phyloP scores from a whole-genome alignment of 2,329 filamentous ascomycete species.

The Epichloe coenophiala region DNA sequence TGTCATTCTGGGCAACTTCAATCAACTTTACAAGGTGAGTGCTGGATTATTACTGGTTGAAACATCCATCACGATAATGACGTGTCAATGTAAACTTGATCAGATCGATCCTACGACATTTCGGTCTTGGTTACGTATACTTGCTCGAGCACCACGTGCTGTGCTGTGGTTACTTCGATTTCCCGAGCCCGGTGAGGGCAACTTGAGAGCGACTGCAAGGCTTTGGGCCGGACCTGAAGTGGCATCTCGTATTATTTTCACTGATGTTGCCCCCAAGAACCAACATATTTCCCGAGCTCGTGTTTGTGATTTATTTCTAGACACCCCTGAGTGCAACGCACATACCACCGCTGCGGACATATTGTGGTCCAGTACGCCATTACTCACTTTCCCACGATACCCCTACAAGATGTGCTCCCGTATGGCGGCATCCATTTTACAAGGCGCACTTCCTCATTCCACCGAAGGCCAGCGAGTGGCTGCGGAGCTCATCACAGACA shows the following conservation, averaged over 20 bases:
- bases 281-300: slow-evolving; percentile 86
- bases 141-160: slow-evolving; percentile 72
- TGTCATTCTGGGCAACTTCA: slow-evolving; percentile 94
- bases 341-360: slow-evolving; percentile 96
- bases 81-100: background rate
- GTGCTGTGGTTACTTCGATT: slow-evolving; percentile 95
- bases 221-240: slow-evolving; percentile 78
- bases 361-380: slow-evolving; percentile 87
- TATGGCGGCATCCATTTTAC: slow-evolving; percentile 91
- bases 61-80: background rate
- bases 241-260: slow-evolving; percentile 80
- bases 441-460: slow-evolving; percentile 68
- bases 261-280: slow-evolving; percentile 90
- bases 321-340: slow-evolving; percentile 95
- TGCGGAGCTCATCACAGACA: slow-evolving; percentile 60
- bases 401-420: slow-evolving; percentile 98
- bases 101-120: slow-evolving; percentile 97
- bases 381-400: slow-evolving; percentile 82
- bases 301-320: slow-evolving; percentile 87
- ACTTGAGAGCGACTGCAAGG: slow-evolving; percentile 66
- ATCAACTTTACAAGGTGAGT: slow-evolving; percentile 90
- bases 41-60: background rate
- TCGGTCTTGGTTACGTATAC: slow-evolving; percentile 85
- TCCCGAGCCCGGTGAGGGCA: slow-evolving; percentile 79
- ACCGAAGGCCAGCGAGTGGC: slow-evolving; percentile 54